Evolutionary conservation across 169 alveolate genomes (phyloP), one percentile per base, ranked within the genome.

Genomic region (Babesia caballi): DNA sequence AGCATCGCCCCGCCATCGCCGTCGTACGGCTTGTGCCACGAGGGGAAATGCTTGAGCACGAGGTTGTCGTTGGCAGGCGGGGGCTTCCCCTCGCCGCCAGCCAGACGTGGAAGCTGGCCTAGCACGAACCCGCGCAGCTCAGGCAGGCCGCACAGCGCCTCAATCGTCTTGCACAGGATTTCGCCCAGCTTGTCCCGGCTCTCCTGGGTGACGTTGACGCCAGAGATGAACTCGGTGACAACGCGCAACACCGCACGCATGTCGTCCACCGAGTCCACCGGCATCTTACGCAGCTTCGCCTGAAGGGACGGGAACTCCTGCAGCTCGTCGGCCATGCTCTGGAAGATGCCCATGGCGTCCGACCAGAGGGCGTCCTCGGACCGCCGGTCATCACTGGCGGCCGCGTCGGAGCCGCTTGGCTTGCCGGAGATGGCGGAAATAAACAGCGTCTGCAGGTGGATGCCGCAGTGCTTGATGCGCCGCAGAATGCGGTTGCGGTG

Each of bases 401-500:
- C 23, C 9, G 41, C 71, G 4, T 49, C 83, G 38, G 60, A 53
- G 11, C 56, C 11, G 44, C 44, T 17, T 12, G 4, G 7, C 0
- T 72, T 52, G 42, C 78, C 72, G 19, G 75, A 75, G 4, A 84
- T 60, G 4, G 91, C 57, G 44, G 87, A 59, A 0, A 60, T 67
- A 61, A 87, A 87, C 28, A 87, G 12, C 40, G 56, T 76, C 35
- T 88, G 93, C 17, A 88, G 57, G 66, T 88, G 87, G 44, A 88
- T 63, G 0, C 93, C 93, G 0, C 87, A 56, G 47, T 81, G 72
- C 28, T 78, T 84, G 25, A 88, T 83, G 23, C 90, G 58, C 61
- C 85, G 86, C 67, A 84, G 69, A 19, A 91, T 85, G 33, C 74
- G 68, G 56, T 72, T 60, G 66, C 98, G 91, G 19, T 89, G 85